Percentiles rank a stretch among this genome's conserved stretches.
Conservation (phyloP, 371 early-diverging fungal genomes). For the Mucor circinelloides region DNA sequence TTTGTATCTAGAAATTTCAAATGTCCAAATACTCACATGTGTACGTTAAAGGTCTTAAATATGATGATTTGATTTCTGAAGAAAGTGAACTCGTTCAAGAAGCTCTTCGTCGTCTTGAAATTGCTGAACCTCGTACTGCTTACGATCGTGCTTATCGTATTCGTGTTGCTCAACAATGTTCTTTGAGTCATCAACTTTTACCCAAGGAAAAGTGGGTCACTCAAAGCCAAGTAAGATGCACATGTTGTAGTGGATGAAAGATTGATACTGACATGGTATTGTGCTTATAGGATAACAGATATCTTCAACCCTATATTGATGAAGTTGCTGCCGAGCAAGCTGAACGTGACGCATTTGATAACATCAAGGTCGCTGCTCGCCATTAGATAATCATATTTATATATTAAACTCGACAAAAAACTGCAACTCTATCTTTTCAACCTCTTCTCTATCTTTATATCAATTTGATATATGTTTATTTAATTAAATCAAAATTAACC, state of each 20-base stretch:
- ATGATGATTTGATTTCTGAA: conserved; percentile 91
- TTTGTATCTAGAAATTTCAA: no score
- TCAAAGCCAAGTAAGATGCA: conserved; percentile 63
- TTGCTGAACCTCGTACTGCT: conserved; percentile 60
- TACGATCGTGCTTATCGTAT: conserved; percentile 85
- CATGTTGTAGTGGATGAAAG: neutral
- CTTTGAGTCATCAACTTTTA: conserved; percentile 72
- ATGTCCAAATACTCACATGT: neutral
- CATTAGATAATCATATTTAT: conserved; percentile 17
- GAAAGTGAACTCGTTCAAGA: conserved; percentile 84
- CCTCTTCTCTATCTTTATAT: neutral
- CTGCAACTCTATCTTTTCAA: neutral
- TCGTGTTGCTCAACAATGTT: conserved; percentile 80
- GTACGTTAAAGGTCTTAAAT: conserved; percentile 74
- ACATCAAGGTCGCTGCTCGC: conserved; percentile 54
- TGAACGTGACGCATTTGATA: conserved; percentile 78
- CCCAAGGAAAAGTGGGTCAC: conserved; percentile 79
- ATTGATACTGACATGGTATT: neutral
- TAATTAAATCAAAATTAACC: neutral
- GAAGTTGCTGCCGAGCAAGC: conserved; percentile 83
- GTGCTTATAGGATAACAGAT: conserved; percentile 62
- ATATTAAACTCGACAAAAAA: neutral
- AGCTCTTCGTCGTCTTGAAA: conserved; percentile 86
- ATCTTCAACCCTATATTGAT: conserved; percentile 85
- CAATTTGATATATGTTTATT: neutral